Base-by-base conservation (phyloP, 2,329 filamentous ascomycete genomes). In the Neoscytalidium dimidiatum region DNA sequence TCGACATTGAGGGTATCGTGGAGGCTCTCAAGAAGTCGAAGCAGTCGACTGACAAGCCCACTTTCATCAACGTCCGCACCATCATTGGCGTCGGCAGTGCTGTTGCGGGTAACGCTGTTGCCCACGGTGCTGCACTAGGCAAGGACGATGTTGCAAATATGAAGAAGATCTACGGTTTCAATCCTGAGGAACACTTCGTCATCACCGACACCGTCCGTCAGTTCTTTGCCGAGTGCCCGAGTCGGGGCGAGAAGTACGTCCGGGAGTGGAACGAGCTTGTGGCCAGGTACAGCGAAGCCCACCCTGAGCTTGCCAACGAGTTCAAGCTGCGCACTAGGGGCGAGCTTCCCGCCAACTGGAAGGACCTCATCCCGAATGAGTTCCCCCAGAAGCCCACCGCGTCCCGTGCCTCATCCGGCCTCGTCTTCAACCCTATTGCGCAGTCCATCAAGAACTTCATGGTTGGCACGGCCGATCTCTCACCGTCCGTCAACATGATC, bases 371-470 rank as follows among this genome's bases (percentile, higher is more conserved):
- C 51, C 85, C 83, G 11, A 80, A 77, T 62, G 69, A 71, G 13
- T 80, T 86, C 67, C 80, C 84, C 0, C 80, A 77, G 2, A 73
- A 75, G 8, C 78, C 80, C 0, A 86, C 83, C 0, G 75, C 84
- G 0, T 82, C 83, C 2, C 76, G 84, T 58, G 84, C 84, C 67
- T 83, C 82, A 0, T 79, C 81, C 5, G 83, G 83, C 0, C 69
- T 84, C 3, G 79, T 83, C 1, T 81, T 80, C 68, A 87, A 86
- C 67, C 84, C 84, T 0, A 73, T 87, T 3, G 83, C 84, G 65
- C 90, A 97, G 75, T 93, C 97, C 80, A 81, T 97, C 72, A 97
- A 97, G 86, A 84, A 84, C 73, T 98, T 98, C 90, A 90, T 95
- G 81, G 92, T 96, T 85, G 81, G 91, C 83, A 70, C 66, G 6